Evolutionary conservation across 108 stramenopile genomes (phyloP).

Genomic region (Cylindrotheca closterium): DNA sequence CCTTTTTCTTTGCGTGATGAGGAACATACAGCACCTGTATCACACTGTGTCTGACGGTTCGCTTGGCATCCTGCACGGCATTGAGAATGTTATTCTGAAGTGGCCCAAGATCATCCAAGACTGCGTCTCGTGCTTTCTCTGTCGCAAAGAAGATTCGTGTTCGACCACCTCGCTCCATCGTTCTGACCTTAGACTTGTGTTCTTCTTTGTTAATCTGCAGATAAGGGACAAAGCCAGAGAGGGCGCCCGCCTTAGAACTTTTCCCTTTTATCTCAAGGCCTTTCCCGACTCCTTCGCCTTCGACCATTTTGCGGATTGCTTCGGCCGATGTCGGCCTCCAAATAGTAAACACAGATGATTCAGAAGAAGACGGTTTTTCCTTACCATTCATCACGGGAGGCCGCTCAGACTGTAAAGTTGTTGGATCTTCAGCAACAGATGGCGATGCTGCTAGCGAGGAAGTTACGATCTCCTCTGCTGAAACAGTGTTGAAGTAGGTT

Average conservation of each 20-base stretch:
- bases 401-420: too few species aligned
- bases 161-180: constrained; percentile 21
- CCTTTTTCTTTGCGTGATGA: too few species aligned
- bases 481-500: too few species aligned
- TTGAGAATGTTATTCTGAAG: too few species aligned
- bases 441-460: too few species aligned
- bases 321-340: constrained; percentile 63
- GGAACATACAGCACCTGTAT: too few species aligned
- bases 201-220: constrained; percentile 58
- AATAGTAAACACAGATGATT: constrained; percentile 52
- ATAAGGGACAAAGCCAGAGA: constrained; percentile 59
- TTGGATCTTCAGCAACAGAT: too few species aligned
- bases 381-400: too few species aligned
- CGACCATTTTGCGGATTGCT: constrained; percentile 64
- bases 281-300: constrained; percentile 57
- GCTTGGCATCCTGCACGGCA: too few species aligned
- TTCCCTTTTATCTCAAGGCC: constrained; percentile 72
- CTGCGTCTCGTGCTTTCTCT: background rate
- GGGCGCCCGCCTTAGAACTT: constrained; percentile 45
- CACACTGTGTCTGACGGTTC: too few species aligned
- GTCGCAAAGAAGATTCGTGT: constrained; percentile 39
- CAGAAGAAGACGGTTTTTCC: background rate
- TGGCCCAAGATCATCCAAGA: background rate
- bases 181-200: constrained; percentile 39
- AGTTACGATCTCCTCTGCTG: too few species aligned